Evolutionary conservation across 1,284 basidiomycete genomes (phyloP), one percentile per base, ranked within the genome.

Genomic region (Phylloboletellus chloephorus): DNA sequence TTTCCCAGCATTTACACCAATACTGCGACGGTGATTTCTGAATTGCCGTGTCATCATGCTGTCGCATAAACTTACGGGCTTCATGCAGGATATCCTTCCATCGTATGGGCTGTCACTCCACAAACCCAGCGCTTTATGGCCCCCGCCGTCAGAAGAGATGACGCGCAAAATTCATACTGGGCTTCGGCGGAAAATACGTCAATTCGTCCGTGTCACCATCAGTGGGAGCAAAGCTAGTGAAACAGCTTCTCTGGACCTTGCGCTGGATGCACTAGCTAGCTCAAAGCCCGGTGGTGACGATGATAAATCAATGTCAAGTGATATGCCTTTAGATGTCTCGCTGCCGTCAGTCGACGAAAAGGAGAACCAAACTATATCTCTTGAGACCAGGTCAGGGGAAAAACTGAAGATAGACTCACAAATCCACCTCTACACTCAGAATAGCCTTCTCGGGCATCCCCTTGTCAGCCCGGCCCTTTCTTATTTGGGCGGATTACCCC

Each of bases 81-180:
- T 5, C 31, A 23, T 40, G 7, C 56, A 88, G 79, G 87, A 92
- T 54, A 71, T 94, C 34, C 77, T 94, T 38, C 82, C 82, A 3
- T 54, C 64, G 13, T 79, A 74, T 50, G 83, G 81, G 2, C 62
- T 88, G 4, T 82, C 79, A 3, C 65, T 81, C 33, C 79, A 91
- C 66, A 93, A 91, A 58, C 92, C 92, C 0, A 92, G 87, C 33
- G 76, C 82, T 2, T 68, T 96, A 6, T 97, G 93, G 93, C 93
- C 93, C 1, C 91, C 92, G 1, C 92, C 93, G 0, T 71, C 87
- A 1, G 77, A 84, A 16, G 84, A 85, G 38, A 62, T 89, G 23
- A 82, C 82, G 7, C 66, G 58, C 15, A 65, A 64, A 28, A 78
- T 91, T 12, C 86, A 82, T 48, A 69, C 72, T 8, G 71, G 73